Evolutionary conservation across 306 rosid species (phyloP).

Genomic region (Malus sylvestris): DNA sequence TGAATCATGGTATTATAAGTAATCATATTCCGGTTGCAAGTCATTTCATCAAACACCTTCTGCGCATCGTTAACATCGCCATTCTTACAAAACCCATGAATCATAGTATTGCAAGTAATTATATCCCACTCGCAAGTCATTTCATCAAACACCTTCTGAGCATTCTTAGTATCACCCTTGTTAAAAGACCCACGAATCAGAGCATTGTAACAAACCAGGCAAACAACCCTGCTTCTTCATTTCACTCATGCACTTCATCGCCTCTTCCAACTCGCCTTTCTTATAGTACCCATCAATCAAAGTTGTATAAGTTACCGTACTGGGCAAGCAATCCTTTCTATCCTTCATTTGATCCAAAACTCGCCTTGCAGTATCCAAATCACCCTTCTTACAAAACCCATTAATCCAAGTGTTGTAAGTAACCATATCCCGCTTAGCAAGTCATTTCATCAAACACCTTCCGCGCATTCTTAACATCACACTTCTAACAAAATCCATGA

Average conservation of each 20-base stretch:
- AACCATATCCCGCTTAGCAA: slow-evolving; percentile 26
- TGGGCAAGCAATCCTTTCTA: slow-evolving; percentile 25
- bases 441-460: slow-evolving; percentile 56
- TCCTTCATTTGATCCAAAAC: slow-evolving; percentile 19
- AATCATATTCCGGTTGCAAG: slow-evolving; percentile 30
- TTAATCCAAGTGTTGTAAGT: slow-evolving; percentile 37
- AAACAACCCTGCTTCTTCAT: slow-evolving; percentile 33
- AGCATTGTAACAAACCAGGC: slow-evolving; percentile 39
- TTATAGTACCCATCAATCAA: slow-evolving; percentile 46
- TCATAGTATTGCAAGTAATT: slow-evolving; percentile 38
- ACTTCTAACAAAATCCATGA: slow-evolving; percentile 28
- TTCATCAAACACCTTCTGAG: slow-evolving; percentile 44
- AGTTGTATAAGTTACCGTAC: slow-evolving; percentile 39
- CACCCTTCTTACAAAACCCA: slow-evolving; percentile 38
- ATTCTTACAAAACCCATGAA: slow-evolving; percentile 33
- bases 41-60: slow-evolving; percentile 55
- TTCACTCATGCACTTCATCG: slow-evolving; percentile 28
- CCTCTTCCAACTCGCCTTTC: slow-evolving; percentile 33
- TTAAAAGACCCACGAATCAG: not conserved
- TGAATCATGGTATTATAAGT: slow-evolving; percentile 38
- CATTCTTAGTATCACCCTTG: not conserved
- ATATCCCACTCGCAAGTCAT: slow-evolving; percentile 36
- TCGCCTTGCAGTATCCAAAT: slow-evolving; percentile 31
- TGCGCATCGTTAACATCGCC: not conserved
- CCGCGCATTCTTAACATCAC: slow-evolving; percentile 5